Conservation (phyloP, 768 basidiomycete species). For the Flagelloscypha sp. region DNA sequence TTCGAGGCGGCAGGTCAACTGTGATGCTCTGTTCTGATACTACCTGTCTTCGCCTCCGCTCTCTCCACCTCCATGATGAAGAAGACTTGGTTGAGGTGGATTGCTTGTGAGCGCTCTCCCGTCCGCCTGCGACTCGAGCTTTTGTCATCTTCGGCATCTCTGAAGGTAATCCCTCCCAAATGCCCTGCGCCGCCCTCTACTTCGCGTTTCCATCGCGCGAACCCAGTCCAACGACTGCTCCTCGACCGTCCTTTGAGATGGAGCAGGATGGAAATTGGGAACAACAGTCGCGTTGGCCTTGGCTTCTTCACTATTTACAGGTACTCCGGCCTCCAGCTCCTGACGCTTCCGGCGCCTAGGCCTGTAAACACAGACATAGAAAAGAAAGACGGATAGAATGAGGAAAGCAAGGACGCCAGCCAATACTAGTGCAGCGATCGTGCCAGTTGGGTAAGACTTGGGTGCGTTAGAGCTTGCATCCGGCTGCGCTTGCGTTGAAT, state of each 20-base stretch:
- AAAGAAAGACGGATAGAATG: constrained; percentile 29
- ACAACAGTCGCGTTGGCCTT: constrained; percentile 6
- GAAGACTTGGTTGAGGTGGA: no score
- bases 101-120: no score
- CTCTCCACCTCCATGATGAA: no score
- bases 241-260: no score
- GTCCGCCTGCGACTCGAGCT: no score
- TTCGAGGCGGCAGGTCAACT: no score
- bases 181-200: constrained; percentile 25
- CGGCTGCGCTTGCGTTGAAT: constrained; percentile 4
- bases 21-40: no score
- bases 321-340: constrained; percentile 10
- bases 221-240: constrained; percentile 28
- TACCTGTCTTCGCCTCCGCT: no score
- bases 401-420: constrained; percentile 47
- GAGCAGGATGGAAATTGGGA: constrained; percentile 12
- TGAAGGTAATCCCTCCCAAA: constrained; percentile 31
- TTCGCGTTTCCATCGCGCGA: constrained; percentile 36
- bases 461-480: no score
- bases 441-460: constrained; percentile 36
- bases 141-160: constrained; percentile 27
- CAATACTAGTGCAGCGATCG: constrained; percentile 59
- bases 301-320: constrained; percentile 5
- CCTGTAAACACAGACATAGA: constrained; percentile 39
- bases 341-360: constrained; percentile 28